Evolutionary conservation across 495 filamentous ascomycete genomes (phyloP).

Genomic region (Lophiostoma macrostomum): DNA sequence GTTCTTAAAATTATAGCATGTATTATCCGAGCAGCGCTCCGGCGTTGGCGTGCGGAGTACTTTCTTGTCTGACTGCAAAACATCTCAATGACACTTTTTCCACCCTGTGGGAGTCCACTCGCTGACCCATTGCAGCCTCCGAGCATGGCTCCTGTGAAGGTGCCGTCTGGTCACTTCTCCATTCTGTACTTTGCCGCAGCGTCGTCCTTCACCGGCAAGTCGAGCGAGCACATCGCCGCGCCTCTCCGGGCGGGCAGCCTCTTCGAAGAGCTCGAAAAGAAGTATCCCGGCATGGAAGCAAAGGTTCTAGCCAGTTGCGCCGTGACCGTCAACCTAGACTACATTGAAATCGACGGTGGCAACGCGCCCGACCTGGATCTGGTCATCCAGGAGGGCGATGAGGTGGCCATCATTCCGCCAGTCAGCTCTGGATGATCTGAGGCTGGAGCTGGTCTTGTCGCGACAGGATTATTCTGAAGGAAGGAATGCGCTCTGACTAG

Average conservation of each 20-base stretch:
- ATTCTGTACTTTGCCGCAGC: conserved; percentile 34
- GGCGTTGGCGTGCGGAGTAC: conserved; percentile 29
- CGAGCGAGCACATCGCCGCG: conserved; percentile 59
- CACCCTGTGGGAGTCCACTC: neutral
- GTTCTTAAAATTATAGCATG: conserved; percentile 58
- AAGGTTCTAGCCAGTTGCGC: conserved; percentile 74
- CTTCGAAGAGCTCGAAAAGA: conserved; percentile 68
- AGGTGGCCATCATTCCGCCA: conserved; percentile 95
- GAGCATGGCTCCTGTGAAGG: conserved; percentile 69
- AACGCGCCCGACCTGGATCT: conserved; percentile 39
- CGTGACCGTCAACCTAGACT: conserved; percentile 82
- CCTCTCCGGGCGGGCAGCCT: conserved; percentile 45
- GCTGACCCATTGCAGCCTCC: conserved; percentile 67
- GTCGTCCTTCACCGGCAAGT: conserved; percentile 20
- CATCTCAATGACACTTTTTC: neutral
- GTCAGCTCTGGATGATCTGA: conserved; percentile 79
- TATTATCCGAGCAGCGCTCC: conserved; percentile 61
- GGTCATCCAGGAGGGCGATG: conserved; percentile 70
- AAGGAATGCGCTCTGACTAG: too few relatives aligned
- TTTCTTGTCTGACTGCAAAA: conserved; percentile 22
- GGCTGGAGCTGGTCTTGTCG: neutral
- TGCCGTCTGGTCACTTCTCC: conserved; percentile 26
- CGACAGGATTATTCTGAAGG: neutral
- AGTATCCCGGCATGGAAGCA: conserved; percentile 73
- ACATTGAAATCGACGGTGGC: conserved; percentile 66